Conservation (phyloP, 140 eudicot genomes). For the Erigeron philadelphicus region DNA sequence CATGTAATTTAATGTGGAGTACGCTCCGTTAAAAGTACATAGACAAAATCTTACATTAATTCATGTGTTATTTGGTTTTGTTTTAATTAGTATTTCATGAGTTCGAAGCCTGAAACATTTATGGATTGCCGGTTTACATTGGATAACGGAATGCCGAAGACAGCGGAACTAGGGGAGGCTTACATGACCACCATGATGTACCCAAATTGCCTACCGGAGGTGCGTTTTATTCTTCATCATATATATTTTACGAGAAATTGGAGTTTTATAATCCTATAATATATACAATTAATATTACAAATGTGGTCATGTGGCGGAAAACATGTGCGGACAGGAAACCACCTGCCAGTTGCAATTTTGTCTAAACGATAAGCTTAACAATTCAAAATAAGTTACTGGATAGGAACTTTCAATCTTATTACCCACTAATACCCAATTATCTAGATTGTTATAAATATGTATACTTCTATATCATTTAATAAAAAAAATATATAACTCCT, state of each 20-base stretch:
- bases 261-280: too few relatives aligned
- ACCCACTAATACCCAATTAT: too few relatives aligned
- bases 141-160: constrained; percentile 13
- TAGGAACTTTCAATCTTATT: too few relatives aligned
- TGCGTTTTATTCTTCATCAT: constrained; percentile 17
- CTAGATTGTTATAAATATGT: too few relatives aligned
- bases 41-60: not conserved
- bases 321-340: not conserved
- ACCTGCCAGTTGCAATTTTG: not conserved
- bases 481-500: too few relatives aligned
- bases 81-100: constrained; percentile 28
- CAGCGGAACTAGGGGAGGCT: constrained; percentile 25
- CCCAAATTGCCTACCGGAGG: constrained; percentile 29
- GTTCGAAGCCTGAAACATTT: constrained; percentile 18
- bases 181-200: constrained; percentile 27
- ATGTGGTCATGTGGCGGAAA: not conserved
- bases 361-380: not conserved
- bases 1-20: too few relatives aligned
- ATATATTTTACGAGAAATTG: not conserved
- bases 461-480: too few relatives aligned
- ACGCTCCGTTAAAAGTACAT: not conserved
- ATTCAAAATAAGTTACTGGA: too few relatives aligned
- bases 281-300: not conserved
- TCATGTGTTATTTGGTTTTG: not conserved
- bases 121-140: constrained; percentile 33